phyloP scores from a whole-genome alignment of 2,329 filamentous ascomycete species.

The Xylaria sp. region DNA sequence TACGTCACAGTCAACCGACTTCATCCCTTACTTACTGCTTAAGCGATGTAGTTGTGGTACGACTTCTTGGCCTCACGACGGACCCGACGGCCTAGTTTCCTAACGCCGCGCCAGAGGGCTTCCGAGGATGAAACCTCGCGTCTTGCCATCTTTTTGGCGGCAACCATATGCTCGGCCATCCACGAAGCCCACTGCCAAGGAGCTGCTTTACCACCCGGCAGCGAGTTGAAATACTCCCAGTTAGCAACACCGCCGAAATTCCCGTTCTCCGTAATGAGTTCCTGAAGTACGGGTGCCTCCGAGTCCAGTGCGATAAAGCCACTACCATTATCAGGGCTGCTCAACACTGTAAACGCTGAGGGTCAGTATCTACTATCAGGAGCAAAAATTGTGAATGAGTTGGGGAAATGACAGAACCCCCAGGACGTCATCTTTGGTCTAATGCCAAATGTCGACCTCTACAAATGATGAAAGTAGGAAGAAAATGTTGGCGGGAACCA shows the following conservation, averaged over 20 bases:
- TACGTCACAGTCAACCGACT: not conserved
- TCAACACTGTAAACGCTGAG: slow-evolving; percentile 64
- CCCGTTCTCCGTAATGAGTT: slow-evolving; percentile 64
- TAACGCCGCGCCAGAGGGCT: slow-evolving; percentile 43
- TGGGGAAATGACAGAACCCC: not conserved
- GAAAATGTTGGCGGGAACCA: not conserved
- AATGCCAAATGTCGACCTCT: not conserved
- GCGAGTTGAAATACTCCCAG: slow-evolving; percentile 93
- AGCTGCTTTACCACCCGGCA: slow-evolving; percentile 69
- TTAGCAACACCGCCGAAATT: slow-evolving; percentile 90
- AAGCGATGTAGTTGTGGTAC: slow-evolving; percentile 47
- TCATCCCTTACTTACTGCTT: slow-evolving; percentile 27
- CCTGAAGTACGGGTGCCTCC: slow-evolving; percentile 56
- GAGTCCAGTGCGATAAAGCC: slow-evolving; percentile 63
- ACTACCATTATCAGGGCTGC: slow-evolving; percentile 78
- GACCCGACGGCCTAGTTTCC: slow-evolving; percentile 44
- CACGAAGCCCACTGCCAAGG: slow-evolving; percentile 81
- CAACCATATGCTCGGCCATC: slow-evolving; percentile 45
- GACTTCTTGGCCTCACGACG: slow-evolving; percentile 45
- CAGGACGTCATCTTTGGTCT: not conserved
- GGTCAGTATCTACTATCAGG: slow-evolving; percentile 17
- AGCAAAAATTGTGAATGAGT: not conserved
- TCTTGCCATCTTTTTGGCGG: slow-evolving; percentile 36
- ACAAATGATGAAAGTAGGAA: not conserved
- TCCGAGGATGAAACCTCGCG: slow-evolving; percentile 44